phyloP scores from a whole-genome alignment of 179 eudicot species.

The Monotropa hypopitys region DNA sequence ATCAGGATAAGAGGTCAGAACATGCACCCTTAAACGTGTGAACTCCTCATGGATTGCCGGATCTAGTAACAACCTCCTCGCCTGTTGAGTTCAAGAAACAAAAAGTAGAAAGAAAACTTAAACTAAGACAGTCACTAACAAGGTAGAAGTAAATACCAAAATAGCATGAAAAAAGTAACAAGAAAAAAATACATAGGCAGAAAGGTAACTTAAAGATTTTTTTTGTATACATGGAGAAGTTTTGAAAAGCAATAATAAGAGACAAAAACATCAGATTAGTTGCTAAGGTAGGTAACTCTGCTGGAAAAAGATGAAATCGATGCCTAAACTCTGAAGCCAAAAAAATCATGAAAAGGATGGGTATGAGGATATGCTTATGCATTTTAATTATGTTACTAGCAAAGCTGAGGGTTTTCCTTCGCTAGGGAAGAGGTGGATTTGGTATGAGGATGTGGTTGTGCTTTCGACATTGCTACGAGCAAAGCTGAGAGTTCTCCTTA shows the following conservation, averaged over 20 bases:
- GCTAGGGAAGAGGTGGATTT: not conserved
- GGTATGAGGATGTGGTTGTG: not conserved
- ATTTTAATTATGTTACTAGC: not conserved
- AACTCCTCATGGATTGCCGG: conserved; percentile 99
- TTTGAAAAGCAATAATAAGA: not conserved
- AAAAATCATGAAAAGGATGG: no score
- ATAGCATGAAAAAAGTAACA: not conserved
- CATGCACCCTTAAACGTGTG: conserved; percentile 65
- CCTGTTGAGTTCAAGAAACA: conserved; percentile 29
- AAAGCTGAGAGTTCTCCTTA: not conserved
- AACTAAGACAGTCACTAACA: not conserved
- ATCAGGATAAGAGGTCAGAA: conserved; percentile 2
- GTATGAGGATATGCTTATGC: not conserved
- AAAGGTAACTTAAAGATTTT: not conserved
- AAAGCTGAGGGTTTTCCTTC: not conserved
- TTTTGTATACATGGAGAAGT: not conserved
- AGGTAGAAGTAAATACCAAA: not conserved
- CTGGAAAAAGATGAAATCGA: not conserved
- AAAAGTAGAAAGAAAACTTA: not conserved
- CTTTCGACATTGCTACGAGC: not conserved
- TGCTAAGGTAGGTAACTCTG: not conserved
- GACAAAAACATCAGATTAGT: not conserved
- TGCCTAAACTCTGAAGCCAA: not conserved
- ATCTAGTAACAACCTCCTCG: conserved; percentile 78
- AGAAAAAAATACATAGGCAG: not conserved